phyloP scores from a whole-genome alignment of 768 basidiomycete species.

The Suillus weaverae region DNA sequence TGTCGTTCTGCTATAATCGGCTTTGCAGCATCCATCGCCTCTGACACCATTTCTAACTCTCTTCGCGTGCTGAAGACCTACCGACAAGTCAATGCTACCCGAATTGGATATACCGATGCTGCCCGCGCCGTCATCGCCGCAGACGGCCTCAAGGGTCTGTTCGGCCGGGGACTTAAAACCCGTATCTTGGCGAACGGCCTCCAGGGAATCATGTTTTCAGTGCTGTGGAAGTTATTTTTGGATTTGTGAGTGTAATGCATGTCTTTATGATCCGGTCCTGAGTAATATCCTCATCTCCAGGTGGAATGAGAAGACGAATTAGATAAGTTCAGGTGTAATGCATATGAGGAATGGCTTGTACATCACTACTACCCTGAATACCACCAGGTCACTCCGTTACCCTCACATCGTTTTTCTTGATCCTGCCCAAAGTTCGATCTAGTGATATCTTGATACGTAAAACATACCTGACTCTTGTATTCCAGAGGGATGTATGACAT shows the following conservation, averaged over 20 bases:
- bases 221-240: slow-evolving; percentile 89
- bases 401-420: not conserved
- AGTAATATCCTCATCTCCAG: slow-evolving; percentile 15
- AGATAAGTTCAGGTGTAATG: not conserved
- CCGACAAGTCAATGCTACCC: slow-evolving; percentile 82
- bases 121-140: slow-evolving; percentile 71
- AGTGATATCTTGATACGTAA: not conserved
- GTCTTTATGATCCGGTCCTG: not conserved
- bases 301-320: slow-evolving; percentile 36
- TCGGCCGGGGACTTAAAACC: slow-evolving; percentile 89
- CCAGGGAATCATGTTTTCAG: slow-evolving; percentile 88
- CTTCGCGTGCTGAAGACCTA: slow-evolving; percentile 95
- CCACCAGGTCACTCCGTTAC: not conserved
- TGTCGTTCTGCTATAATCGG: slow-evolving; percentile 87
- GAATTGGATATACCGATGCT: slow-evolving; percentile 77
- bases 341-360: not conserved
- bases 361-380: not conserved
- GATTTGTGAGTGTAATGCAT: slow-evolving; percentile 66
- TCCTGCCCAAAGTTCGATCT: not conserved
- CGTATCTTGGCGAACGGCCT: slow-evolving; percentile 87
- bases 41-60: slow-evolving; percentile 86
- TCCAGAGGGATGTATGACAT: not conserved
- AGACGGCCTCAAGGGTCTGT: slow-evolving; percentile 78
- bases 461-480: not conserved
- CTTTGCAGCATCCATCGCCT: slow-evolving; percentile 81